phyloP scores from a whole-genome alignment of 371 early-diverging fungal species.

The Vairimorpha ceranae region DNA sequence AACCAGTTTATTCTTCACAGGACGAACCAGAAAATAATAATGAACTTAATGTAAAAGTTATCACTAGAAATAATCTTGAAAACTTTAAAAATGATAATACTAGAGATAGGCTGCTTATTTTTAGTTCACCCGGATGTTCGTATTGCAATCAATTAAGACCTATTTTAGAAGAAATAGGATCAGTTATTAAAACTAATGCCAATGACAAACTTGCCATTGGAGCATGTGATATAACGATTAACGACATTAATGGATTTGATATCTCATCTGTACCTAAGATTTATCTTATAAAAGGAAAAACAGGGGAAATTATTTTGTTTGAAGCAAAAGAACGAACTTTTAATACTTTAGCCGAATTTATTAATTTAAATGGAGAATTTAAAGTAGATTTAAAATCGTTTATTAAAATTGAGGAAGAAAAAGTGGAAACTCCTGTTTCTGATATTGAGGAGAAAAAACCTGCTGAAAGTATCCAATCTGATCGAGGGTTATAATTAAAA shows the following conservation, averaged over 20 bases:
- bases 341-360: slow-evolving; percentile 7
- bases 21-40: slow-evolving; percentile 47
- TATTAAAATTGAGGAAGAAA: neutral
- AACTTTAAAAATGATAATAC: neutral
- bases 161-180: slow-evolving; percentile 26
- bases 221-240: slow-evolving; percentile 36
- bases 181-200: slow-evolving; percentile 6
- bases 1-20: slow-evolving; percentile 16
- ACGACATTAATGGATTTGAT: slow-evolving; percentile 43
- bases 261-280: slow-evolving; percentile 46
- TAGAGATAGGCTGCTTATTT: slow-evolving; percentile 47
- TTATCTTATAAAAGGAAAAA: slow-evolving; percentile 32
- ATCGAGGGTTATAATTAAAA: slow-evolving; percentile 4
- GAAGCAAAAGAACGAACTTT: slow-evolving; percentile 9
- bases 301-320: slow-evolving; percentile 12
- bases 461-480: neutral
- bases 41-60: slow-evolving; percentile 26
- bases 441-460: neutral
- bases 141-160: slow-evolving; percentile 47
- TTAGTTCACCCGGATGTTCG: slow-evolving; percentile 42
- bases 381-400: slow-evolving; percentile 10
- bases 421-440: neutral
- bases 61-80: slow-evolving; percentile 33
- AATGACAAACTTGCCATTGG: slow-evolving; percentile 37
- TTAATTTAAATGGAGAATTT: slow-evolving; percentile 1